Evolutionary conservation across 768 basidiomycete genomes (phyloP), one percentile per base, ranked within the genome.

Genomic region (Lactifluus subvellereus): DNA sequence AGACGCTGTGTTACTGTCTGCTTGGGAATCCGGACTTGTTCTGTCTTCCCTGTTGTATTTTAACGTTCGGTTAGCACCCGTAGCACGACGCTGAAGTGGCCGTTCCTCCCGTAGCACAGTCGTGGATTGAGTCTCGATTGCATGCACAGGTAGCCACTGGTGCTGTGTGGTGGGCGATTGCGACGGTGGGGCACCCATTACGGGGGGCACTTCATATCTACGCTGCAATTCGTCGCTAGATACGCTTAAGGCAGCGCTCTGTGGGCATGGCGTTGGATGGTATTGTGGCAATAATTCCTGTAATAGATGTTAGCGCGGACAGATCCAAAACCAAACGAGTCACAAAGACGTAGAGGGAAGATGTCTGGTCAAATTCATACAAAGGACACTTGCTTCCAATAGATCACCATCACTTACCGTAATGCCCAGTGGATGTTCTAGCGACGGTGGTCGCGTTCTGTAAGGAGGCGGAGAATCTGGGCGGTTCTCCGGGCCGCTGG

Each of bases 401-500:
- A 14, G 18, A 1, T 43, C 11, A 3, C 40, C 22, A 20, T 32
- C 45, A 63, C 51, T 58, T 53, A 62, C 62, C 14, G n/a, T 40
- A 42, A 8, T 54, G 20, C 33, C 57, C 37, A 37, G 57, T 6
- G 51, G 57, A 22, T 54, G 45, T 35, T 49, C 57, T 20, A 59
- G 57, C 22, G 62, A 63, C 16, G 57, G 32, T 7, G 53, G 52
- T 54, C 62, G 51, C 7, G 62, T 59, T n/a, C 57, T 59, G 47
- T 63, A 63, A 35, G 62, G 14, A 33, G 62, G 62, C 9, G 62
- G 62, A 8, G 57, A 38, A 54, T 59, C 57, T 27, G 16, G 43
- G 16, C 10, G 47, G 35, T 27, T 38, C 45, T 40, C 49, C 10
- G 49, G n/a, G 14, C 30, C 32, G 47, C 30, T 14, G 30, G 35